Evolutionary conservation across 2,329 filamentous ascomycete genomes (phyloP).

Genomic region (Colletotrichum camelliae): DNA sequence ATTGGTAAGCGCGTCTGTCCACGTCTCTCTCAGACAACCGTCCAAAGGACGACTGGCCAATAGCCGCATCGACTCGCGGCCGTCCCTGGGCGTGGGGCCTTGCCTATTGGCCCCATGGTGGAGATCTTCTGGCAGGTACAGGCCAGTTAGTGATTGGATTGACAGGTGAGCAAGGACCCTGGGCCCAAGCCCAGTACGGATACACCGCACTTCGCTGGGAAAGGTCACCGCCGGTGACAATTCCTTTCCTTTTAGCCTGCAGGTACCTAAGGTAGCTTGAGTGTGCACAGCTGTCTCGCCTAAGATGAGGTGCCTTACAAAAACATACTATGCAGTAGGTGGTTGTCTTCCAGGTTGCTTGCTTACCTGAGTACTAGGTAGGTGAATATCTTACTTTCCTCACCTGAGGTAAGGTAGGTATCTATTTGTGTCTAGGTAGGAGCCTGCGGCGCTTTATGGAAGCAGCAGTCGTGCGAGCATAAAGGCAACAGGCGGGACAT

Average conservation of each 20-base stretch:
- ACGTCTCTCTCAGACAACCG: not conserved
- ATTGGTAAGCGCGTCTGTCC: constrained; percentile 24
- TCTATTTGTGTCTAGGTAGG: not conserved
- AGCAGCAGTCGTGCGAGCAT: not conserved
- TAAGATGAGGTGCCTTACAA: not conserved
- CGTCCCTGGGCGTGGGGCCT: not conserved
- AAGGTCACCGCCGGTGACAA: not conserved
- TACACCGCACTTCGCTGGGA: constrained; percentile 16
- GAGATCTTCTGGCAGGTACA: constrained; percentile 6
- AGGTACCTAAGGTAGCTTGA: not conserved
- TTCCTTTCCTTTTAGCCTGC: not conserved
- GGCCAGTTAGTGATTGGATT: constrained; percentile 1
- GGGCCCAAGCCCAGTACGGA: not conserved
- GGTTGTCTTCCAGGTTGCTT: not conserved
- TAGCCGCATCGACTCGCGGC: not conserved
- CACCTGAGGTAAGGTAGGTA: not conserved
- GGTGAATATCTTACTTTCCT: not conserved
- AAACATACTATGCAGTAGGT: no score
- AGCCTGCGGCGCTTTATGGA: not conserved
- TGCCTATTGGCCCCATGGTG: constrained; percentile 3
- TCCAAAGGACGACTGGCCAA: not conserved
- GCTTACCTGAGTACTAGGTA: not conserved
- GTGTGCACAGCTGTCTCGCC: not conserved
- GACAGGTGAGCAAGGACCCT: not conserved
- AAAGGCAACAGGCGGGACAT: not conserved